A percentile compares a stretch with the other conserved stretches of the same genome.
Evolutionary conservation across 148 eudicot species (phyloP).

Genomic region (Rhododendron williamsianum): DNA sequence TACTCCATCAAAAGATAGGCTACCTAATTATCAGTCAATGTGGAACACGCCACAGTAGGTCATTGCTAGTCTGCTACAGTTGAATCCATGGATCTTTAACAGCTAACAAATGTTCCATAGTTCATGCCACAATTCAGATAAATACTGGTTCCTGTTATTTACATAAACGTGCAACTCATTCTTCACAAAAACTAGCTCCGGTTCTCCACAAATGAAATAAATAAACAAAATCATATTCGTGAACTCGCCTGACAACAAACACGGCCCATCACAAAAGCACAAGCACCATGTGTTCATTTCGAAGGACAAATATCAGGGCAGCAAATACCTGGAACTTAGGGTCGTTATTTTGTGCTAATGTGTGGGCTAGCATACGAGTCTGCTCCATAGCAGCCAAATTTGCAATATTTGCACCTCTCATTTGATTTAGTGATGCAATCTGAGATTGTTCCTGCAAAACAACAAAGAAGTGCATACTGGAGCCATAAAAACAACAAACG

Average conservation of each 20-base stretch:
- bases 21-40: slow-evolving; percentile 1
- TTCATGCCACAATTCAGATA: neutral
- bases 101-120: neutral
- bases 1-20: neutral
- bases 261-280: neutral
- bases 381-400: slow-evolving; percentile 93
- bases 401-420: slow-evolving; percentile 51
- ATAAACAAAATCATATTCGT: neutral
- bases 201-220: neutral
- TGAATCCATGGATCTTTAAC: neutral
- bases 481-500: neutral
- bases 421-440: slow-evolving; percentile 45
- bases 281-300: slow-evolving; percentile 4
- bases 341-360: slow-evolving; percentile 77
- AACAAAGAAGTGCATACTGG: neutral
- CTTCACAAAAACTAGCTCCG: slow-evolving; percentile 8
- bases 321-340: slow-evolving; percentile 86
- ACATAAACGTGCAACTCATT: neutral
- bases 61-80: neutral
- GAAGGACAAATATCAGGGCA: neutral
- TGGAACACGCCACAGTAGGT: neutral
- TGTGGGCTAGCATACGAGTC: slow-evolving; percentile 90
- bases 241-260: neutral
- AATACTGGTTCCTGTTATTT: neutral
- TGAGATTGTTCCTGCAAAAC: slow-evolving; percentile 64